These are phyloP conservation scores for Hyaloscypha finlandica DNA, from an alignment of 495 filamentous ascomycete genomes.

Conservation along the genomic window DNA sequence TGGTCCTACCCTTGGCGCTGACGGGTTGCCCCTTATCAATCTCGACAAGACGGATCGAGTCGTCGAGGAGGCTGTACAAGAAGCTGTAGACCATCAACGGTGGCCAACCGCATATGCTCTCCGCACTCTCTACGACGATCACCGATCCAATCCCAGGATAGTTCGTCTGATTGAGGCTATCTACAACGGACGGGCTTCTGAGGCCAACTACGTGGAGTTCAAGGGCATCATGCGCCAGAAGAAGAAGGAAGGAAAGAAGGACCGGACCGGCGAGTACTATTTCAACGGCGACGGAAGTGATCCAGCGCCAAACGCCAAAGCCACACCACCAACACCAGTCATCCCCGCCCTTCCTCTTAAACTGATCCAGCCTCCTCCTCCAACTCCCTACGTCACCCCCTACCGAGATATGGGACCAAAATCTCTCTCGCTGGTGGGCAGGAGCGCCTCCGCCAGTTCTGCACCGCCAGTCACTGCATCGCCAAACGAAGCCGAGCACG, in stretches of 20 bases:
- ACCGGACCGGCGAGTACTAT: constrained; percentile 49
- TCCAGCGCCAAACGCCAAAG: constrained; percentile 9
- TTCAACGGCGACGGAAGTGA: constrained; percentile 40
- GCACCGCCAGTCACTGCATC: constrained; percentile 22
- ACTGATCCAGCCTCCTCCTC: constrained; percentile 14
- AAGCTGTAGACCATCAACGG: constrained; percentile 47
- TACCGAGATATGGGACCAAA: constrained; percentile 6
- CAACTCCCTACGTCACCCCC: constrained; percentile 10
- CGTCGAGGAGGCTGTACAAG: constrained; percentile 48
- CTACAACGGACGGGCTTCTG: constrained; percentile 46
- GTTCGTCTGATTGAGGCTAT: constrained; percentile 46
- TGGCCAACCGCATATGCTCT: constrained; percentile 58
- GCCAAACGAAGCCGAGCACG: constrained; percentile 25
- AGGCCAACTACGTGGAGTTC: constrained; percentile 46
- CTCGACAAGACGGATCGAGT: constrained; percentile 37
- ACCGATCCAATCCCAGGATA: constrained; percentile 35
- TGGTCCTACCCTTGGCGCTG: constrained; percentile 5
- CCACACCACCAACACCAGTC: constrained; percentile 9
- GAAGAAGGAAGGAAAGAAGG: constrained; percentile 50
- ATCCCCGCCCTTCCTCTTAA: constrained; percentile 1
- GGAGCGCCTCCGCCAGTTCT: background rate
- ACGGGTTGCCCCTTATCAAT: constrained; percentile 17
- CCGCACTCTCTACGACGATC: constrained; percentile 53
- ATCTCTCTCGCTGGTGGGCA: background rate
- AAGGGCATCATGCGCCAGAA: constrained; percentile 40